phyloP scores from a whole-genome alignment of 2,329 filamentous ascomycete genomes.

The Cercospora zeina region DNA sequence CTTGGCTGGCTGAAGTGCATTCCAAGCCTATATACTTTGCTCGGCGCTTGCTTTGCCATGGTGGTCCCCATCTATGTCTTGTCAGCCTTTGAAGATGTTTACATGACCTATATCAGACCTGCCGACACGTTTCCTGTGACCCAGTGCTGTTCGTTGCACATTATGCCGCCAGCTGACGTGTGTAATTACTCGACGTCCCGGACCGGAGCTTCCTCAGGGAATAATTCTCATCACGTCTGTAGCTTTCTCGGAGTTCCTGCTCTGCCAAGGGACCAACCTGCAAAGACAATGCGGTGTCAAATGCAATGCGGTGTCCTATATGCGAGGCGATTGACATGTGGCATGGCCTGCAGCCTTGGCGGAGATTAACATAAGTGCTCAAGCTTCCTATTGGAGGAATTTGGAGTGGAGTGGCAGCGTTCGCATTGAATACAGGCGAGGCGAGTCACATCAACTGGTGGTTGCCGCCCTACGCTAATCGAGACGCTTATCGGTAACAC shows the following conservation, averaged over 20 bases:
- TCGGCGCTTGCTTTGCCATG: constrained; percentile 3
- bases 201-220: neutral
- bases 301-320: neutral
- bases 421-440: neutral
- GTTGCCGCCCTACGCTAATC: neutral
- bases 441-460: neutral
- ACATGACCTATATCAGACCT: neutral
- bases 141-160: too few species aligned
- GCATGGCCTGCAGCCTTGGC: neutral
- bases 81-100: neutral
- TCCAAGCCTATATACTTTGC: constrained; percentile 5
- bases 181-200: too few species aligned
- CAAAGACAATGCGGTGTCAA: neutral
- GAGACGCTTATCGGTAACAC: neutral
- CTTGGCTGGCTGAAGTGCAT: constrained; percentile 3
- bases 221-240: neutral
- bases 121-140: too few species aligned
- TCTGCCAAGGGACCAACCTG: neutral
- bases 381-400: neutral
- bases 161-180: too few species aligned
- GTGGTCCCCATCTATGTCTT: neutral
- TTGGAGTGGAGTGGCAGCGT: neutral
- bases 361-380: neutral
- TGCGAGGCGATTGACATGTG: neutral
- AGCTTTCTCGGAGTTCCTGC: neutral